Conservation (phyloP, 2,329 filamentous ascomycete genomes). For the Claviceps sp. region DNA sequence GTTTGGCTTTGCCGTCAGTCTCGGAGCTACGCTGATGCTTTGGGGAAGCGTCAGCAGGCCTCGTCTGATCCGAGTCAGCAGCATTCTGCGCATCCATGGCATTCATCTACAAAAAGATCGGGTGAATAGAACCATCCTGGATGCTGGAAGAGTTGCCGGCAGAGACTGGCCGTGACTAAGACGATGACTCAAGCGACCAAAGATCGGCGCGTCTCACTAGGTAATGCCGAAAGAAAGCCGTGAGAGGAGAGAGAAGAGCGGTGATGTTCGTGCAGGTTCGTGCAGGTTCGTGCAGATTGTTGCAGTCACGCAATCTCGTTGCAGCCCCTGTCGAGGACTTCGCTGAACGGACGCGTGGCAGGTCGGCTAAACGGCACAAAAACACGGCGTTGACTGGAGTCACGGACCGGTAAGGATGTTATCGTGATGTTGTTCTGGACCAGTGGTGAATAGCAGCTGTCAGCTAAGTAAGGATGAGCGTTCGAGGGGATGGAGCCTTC, state of each 20-base stretch:
- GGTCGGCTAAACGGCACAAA: not conserved
- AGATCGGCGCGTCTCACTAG: not conserved
- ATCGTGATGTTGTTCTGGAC: not conserved
- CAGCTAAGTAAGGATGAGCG: not conserved
- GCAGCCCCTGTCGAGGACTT: constrained; percentile 7
- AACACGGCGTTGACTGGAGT: not conserved
- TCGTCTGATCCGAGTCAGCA: constrained; percentile 47
- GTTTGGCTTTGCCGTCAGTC: constrained; percentile 11
- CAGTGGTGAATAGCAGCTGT: not conserved
- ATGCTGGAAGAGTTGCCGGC: constrained; percentile 13
- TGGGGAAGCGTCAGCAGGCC: constrained; percentile 40
- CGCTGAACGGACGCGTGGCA: not conserved
- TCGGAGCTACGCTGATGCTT: constrained; percentile 23
- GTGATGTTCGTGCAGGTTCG: not conserved
- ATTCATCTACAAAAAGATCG: constrained; percentile 41
- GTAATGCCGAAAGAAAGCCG: not conserved
- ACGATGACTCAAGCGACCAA: constrained; percentile 1
- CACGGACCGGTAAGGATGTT: not conserved
- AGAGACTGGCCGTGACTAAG: constrained; percentile 5
- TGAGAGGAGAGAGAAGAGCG: not conserved
- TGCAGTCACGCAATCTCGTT: constrained; percentile 4
- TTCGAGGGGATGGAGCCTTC: not conserved
- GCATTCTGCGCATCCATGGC: constrained; percentile 58
- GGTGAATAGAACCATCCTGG: constrained; percentile 47
- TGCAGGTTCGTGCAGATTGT: no score